A percentile compares a stretch with the other conserved stretches of the same genome.
phyloP scores from a whole-genome alignment of 495 filamentous ascomycete species.

The Penicillium atrosanguineum region DNA sequence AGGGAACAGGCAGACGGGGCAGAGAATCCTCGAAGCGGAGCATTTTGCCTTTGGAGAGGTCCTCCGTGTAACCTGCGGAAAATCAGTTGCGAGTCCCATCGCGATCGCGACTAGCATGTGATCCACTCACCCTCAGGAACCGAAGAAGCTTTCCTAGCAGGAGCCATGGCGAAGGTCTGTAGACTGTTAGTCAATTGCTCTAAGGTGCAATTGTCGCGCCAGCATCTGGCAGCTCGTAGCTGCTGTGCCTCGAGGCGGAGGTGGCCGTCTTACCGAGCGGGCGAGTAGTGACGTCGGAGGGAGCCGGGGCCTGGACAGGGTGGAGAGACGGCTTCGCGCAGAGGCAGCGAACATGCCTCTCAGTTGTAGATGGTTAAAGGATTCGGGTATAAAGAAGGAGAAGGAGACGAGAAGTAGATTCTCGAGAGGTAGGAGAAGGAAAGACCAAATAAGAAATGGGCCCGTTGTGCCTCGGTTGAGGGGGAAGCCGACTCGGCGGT shows the following conservation, averaged over 20 bases:
- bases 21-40: conserved; percentile 96
- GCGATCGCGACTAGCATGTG: conserved; percentile 19
- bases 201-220: neutral
- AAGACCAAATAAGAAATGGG: conserved; percentile 7
- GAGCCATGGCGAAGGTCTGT: conserved; percentile 44
- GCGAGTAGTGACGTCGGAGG: conserved; percentile 39
- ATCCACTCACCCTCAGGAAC: conserved; percentile 46
- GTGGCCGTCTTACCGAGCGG: conserved; percentile 36
- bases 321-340: conserved; percentile 47
- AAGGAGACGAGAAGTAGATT: conserved; percentile 2
- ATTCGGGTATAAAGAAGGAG: conserved; percentile 8
- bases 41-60: conserved; percentile 87
- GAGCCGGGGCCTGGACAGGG: conserved; percentile 40
- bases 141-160: conserved; percentile 43
- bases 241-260: conserved; percentile 2
- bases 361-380: conserved; percentile 13
- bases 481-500: conserved; percentile 6
- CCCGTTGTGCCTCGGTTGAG: conserved; percentile 16
- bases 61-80: conserved; percentile 79
- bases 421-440: neutral
- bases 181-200: conserved; percentile 9
- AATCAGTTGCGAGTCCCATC: neutral
- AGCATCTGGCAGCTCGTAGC: neutral
- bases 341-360: conserved; percentile 49
- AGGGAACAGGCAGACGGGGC: conserved; percentile 85